phyloP scores from a whole-genome alignment of 1,139 yeast genomes.

The Pichia sp. region DNA sequence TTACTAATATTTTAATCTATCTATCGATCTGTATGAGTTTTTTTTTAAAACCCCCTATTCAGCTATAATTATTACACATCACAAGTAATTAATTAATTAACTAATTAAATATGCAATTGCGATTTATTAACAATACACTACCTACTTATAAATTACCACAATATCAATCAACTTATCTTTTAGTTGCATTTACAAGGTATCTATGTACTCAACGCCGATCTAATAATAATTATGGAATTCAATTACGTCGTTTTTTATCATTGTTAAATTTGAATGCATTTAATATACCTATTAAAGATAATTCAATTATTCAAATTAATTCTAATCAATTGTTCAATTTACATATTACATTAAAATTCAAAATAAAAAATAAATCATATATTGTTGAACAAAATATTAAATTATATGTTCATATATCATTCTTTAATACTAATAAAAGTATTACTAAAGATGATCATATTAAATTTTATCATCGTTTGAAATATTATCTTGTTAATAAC shows the following conservation, averaged over 20 bases:
- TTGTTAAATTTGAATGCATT: constrained; percentile 1
- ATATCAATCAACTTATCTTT: neutral
- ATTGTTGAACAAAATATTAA: neutral
- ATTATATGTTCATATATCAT: neutral
- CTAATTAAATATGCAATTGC: neutral
- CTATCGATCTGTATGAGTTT: too few relatives aligned
- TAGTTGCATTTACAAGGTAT: neutral
- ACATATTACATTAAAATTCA: neutral
- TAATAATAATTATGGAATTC: too few relatives aligned
- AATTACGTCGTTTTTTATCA: neutral
- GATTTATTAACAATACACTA: neutral
- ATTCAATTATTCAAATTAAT: too few relatives aligned
- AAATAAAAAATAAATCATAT: neutral
- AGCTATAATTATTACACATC: neutral
- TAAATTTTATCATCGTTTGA: neutral
- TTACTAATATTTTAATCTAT: too few relatives aligned
- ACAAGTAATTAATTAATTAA: too few relatives aligned
- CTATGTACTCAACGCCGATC: neutral
- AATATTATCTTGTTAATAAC: neutral
- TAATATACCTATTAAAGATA: neutral
- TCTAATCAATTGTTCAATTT: neutral
- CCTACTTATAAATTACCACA: neutral
- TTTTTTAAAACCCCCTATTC: too few relatives aligned
- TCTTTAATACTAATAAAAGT: neutral
- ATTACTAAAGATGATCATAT: neutral